Percentiles rank a stretch among this genome's conserved stretches.
phyloP scores from a whole-genome alignment of 495 filamentous ascomycete species.

The Aspergillus wentii region DNA sequence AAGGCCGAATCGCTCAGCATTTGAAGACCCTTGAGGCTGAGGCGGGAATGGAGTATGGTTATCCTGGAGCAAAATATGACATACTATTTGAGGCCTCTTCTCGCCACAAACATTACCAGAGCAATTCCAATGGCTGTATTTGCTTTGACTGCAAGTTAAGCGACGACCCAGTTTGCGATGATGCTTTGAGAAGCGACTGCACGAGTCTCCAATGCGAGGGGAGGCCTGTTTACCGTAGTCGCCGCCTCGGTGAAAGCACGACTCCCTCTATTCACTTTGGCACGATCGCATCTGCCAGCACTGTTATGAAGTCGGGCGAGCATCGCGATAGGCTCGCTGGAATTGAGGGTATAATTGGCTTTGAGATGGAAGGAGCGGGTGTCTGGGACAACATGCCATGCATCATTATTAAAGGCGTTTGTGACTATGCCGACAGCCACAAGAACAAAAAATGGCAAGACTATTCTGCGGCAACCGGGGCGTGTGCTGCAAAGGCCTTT shows the following conservation, averaged over 20 bases:
- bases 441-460: conserved; percentile 36
- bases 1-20: conserved; percentile 6
- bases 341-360: conserved; percentile 22
- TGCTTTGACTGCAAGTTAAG: too few species aligned
- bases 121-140: too few species aligned
- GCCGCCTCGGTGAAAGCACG: too few species aligned
- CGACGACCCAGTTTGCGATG: conserved; percentile 3
- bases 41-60: conserved; percentile 4
- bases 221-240: too few species aligned
- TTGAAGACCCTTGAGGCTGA: conserved; percentile 3
- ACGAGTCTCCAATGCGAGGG: conserved; percentile 3
- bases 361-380: conserved; percentile 42
- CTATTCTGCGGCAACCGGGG: conserved; percentile 30
- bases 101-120: conserved; percentile 24
- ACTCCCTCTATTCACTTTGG: conserved; percentile 7
- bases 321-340: conserved; percentile 14
- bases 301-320: conserved; percentile 24
- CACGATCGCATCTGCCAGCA: conserved; percentile 16
- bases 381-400: conserved; percentile 30
- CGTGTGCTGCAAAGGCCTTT: conserved; percentile 16
- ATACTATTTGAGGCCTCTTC: conserved; percentile 20
- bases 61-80: conserved; percentile 21
- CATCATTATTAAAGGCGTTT: conserved; percentile 35
- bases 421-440: conserved; percentile 38
- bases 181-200: conserved; percentile 5